phyloP scores from a whole-genome alignment of 805 yeast genomes.

The Danielia reshetovae region DNA sequence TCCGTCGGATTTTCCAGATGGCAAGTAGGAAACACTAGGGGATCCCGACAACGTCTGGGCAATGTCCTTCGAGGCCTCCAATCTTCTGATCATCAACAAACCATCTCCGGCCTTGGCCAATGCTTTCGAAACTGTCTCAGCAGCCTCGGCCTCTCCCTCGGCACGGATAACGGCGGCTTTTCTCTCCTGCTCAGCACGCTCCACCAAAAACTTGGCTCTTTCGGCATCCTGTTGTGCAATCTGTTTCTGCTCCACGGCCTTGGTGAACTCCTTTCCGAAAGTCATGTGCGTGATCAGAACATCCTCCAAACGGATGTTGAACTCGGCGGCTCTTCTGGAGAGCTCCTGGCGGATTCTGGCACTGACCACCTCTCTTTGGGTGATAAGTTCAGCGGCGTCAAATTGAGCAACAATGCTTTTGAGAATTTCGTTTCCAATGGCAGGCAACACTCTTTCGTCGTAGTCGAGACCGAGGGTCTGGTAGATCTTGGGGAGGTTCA shows the following conservation, averaged over 20 bases:
- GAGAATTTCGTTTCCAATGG: slow-evolving; percentile 87
- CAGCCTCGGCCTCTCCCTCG: slow-evolving; percentile 99
- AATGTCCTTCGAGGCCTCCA: slow-evolving; percentile 95
- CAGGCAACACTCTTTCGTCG: slow-evolving; percentile 90
- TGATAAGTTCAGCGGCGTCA: slow-evolving; percentile 94
- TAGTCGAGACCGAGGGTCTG: slow-evolving; percentile 91
- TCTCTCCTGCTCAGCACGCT: slow-evolving; percentile 95
- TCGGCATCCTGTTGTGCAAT: slow-evolving; percentile 99
- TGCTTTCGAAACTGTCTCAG: slow-evolving; percentile 91
- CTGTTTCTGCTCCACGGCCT: slow-evolving; percentile 97
- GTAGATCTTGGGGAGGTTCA: slow-evolving; percentile 77
- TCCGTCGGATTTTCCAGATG: slow-evolving; percentile 45
- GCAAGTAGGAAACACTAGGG: slow-evolving; percentile 85
- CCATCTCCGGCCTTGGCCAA: slow-evolving; percentile 95
- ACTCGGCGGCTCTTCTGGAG: slow-evolving; percentile 77
- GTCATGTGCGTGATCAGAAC: slow-evolving; percentile 98
- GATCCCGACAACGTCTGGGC: slow-evolving; percentile 83
- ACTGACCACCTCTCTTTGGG: slow-evolving; percentile 94
- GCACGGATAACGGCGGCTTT: slow-evolving; percentile 94
- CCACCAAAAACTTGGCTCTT: slow-evolving; percentile 80
- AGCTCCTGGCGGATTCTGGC: slow-evolving; percentile 85
- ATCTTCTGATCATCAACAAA: slow-evolving; percentile 83
- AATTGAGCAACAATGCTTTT: slow-evolving; percentile 90
- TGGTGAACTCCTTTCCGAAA: slow-evolving; percentile 93
- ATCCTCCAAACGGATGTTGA: slow-evolving; percentile 88